These are phyloP conservation scores for Paramecium sexaurelia DNA, from an alignment of 73 alveolate genomes.

Conservation along the genomic window DNA sequence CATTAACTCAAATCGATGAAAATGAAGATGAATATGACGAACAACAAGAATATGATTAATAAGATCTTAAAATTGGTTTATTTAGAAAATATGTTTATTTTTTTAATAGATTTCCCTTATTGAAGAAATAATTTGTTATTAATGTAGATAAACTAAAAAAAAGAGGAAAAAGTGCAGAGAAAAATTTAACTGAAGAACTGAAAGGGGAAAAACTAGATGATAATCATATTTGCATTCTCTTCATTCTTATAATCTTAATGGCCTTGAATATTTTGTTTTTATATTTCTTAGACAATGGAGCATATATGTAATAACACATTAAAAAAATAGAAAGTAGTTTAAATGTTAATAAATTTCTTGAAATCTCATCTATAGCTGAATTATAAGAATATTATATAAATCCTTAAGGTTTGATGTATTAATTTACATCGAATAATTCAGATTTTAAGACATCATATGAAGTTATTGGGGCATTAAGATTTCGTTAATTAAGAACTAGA, in stretches of 20 bases:
- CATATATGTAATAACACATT: neutral
- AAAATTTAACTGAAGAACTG: neutral
- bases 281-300: conserved; percentile 31
- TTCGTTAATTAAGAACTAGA: conserved; percentile 25
- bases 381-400: neutral
- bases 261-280: neutral
- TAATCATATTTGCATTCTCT: conserved; percentile 25
- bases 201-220: conserved; percentile 43
- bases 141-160: neutral
- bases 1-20: neutral
- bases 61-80: neutral
- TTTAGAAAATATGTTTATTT: neutral
- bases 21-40: conserved; percentile 7
- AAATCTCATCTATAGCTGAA: neutral
- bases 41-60: neutral
- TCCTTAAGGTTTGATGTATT: neutral
- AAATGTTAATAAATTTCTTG: neutral
- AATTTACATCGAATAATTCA: neutral
- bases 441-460: neutral
- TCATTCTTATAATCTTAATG: neutral
- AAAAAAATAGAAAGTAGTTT: neutral
- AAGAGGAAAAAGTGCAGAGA: neutral
- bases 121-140: conserved; percentile 2
- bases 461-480: neutral
- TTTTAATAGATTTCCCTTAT: conserved; percentile 34